Evolutionary conservation across 441 rosid genomes (phyloP), one percentile per base, ranked within the genome.

Genomic region (Bocquillonia castaneifolia): DNA sequence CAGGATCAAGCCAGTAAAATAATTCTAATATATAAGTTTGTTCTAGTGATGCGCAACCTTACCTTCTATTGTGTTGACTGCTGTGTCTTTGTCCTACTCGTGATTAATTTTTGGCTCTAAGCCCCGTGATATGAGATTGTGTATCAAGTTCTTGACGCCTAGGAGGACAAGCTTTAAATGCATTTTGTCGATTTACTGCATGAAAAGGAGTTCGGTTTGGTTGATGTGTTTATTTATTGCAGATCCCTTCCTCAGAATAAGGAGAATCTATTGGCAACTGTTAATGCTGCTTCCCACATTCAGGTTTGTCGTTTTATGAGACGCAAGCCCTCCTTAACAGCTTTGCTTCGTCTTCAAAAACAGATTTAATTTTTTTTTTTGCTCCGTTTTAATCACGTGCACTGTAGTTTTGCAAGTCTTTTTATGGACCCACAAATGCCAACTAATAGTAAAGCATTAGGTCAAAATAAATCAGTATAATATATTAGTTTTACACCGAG

Each of bases 291-390:
- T 50, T 1, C 51, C 32, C 26, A 29, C 8, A n/a, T 44, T 45
- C 70, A 31, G 66, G 62, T 72, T 66, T 59, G 76, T 72, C 66
- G 18, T 72, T 51, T 71, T 65, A 17, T 72, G 36, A 6, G 25
- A 52, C 22, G 31, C 14, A 25, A 12, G 18, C 45, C 15, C 14
- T 7, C 22, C 31, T 6, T 10, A 45, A 40, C 29, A 15, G 28
- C 34, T 23, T 45, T 6, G 2, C 18, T 22, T 20, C 64, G 18
- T 22, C 13, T n/a, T 4, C 14, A 31, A 25, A 25, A 0, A 17
- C 13, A 18, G 5, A 40, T 6, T 7, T 34, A 3, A 31, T 31
- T 58, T 47, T 14, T 37, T 14, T 59, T 20, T 1, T 54, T 28
- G 10, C 5, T 15, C 6, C 7, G 5, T 37, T 25, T 17, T 29